Evolutionary conservation across 2,329 filamentous ascomycete genomes (phyloP).

Genomic region (Aspergillus sp.): DNA sequence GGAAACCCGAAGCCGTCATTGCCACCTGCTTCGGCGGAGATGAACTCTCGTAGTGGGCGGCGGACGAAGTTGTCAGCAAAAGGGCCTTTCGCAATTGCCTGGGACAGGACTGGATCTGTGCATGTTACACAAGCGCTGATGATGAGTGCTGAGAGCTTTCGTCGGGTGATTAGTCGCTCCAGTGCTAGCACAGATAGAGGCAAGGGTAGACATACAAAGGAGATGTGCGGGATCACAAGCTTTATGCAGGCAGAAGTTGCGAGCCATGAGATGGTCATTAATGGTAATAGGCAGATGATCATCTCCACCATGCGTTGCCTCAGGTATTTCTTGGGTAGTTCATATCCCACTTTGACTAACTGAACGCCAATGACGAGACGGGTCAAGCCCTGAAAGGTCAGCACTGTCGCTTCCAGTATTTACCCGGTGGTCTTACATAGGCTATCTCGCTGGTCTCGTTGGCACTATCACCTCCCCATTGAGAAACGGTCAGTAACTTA

Average conservation of each 20-base stretch:
- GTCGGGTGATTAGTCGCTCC: not conserved
- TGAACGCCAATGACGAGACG: slow-evolving; percentile 65
- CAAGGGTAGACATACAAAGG: slow-evolving; percentile 37
- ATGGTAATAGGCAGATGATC: slow-evolving; percentile 56
- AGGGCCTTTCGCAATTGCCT: slow-evolving; percentile 63
- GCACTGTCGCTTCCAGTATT: not conserved
- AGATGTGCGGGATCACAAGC: slow-evolving; percentile 57
- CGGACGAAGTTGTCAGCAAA: slow-evolving; percentile 65
- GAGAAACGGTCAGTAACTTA: slow-evolving; percentile 52
- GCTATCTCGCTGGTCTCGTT: slow-evolving; percentile 43
- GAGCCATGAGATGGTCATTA: slow-evolving; percentile 66
- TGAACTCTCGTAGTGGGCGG: slow-evolving; percentile 60
- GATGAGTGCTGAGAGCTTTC: slow-evolving; percentile 55
- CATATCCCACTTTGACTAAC: slow-evolving; percentile 64
- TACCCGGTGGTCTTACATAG: slow-evolving; percentile 34
- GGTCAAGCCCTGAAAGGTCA: slow-evolving; percentile 46
- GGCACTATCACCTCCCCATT: slow-evolving; percentile 38
- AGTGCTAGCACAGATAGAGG: not conserved
- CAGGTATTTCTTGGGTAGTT: slow-evolving; percentile 61
- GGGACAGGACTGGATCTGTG: slow-evolving; percentile 64
- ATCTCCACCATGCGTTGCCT: slow-evolving; percentile 55
- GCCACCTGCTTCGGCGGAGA: slow-evolving; percentile 62
- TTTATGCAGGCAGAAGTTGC: slow-evolving; percentile 59
- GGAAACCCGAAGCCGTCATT: slow-evolving; percentile 66
- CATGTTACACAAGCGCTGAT: slow-evolving; percentile 64